Base-by-base conservation (phyloP, 306 rosid species). In the Rubus parviflorus region DNA sequence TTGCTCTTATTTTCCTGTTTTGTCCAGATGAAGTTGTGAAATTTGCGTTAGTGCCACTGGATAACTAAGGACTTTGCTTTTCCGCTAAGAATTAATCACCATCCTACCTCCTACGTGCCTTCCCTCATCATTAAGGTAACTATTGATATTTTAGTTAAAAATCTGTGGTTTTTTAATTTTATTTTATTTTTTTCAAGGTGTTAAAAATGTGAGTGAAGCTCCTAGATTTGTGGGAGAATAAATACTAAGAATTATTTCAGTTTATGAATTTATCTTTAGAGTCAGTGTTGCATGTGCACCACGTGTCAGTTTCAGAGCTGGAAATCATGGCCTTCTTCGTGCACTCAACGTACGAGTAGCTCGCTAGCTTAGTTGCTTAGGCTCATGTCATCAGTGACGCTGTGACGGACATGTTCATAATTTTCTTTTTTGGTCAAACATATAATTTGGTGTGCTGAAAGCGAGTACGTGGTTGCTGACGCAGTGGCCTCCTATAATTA, bases 21-120 rank as follows among this genome's bases (percentile, higher is more conserved):
- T 75, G 11, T 16, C 62, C 62, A 0, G 41, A 5, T 0, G 8
- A 5, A 10, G 25, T 48, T 12, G 7, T 1, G 58, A 9, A 13
- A 64, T 60, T 48, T 53, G 0, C 82, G 61, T 0, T 38, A 6
- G n/a, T 68, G 70, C 81, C 81, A 65, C 70, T 65, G 30, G 7
- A n/a, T 22, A 16, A 37, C 30, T 46, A 12, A 35, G 8, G 0
- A 30, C 60, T 53, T 56, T 7, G 12, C 77, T 73, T 64, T 38
- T 64, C 13, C 13, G 69, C 46, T 64, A 64, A 64, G 69, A 14
- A 60, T 60, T 6, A 13, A 13, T 1, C 65, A 5, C 65, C 35
- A 23, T 23, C 65, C 38, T 51, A 60, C 63, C 19, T 23, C 65
- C 38, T 51, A 60, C 63, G 40, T 41, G 53, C 17, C 67, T 14